phyloP scores from a whole-genome alignment of 495 filamentous ascomycete genomes.

The Astrothelium subdiscretum region DNA sequence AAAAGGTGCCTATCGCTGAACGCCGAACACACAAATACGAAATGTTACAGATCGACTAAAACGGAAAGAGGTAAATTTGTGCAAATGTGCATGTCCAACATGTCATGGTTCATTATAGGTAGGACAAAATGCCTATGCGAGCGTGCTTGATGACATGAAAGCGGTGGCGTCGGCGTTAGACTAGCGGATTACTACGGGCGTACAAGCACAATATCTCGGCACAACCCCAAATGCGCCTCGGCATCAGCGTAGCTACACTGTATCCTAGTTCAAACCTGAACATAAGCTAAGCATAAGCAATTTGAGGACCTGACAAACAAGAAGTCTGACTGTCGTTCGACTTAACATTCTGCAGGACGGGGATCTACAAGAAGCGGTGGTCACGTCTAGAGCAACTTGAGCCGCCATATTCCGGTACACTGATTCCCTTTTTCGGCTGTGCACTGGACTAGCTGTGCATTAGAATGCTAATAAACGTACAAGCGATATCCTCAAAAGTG shows the following conservation, averaged over 20 bases:
- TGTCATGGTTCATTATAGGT: neutral
- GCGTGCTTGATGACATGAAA: neutral
- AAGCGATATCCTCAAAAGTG: no score
- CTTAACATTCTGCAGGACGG: neutral
- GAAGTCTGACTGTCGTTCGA: neutral
- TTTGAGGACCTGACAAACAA: no score
- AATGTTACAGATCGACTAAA: neutral
- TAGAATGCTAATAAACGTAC: neutral
- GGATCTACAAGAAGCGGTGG: neutral
- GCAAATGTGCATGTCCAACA: neutral
- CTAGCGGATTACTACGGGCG: no score
- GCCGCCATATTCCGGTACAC: neutral
- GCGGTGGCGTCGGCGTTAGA: no score
- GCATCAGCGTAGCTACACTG: no score
- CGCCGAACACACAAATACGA: neutral
- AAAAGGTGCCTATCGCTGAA: neutral
- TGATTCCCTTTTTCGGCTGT: neutral
- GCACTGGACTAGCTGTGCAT: neutral
- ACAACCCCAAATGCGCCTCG: no score
- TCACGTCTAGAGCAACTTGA: neutral
- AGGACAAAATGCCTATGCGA: neutral
- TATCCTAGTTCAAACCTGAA: no score
- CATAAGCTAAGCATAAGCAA: no score
- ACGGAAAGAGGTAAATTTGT: neutral
- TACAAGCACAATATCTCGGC: no score